phyloP scores from a whole-genome alignment of 352 stramenopile species.

The Globisporangium nagaii region DNA sequence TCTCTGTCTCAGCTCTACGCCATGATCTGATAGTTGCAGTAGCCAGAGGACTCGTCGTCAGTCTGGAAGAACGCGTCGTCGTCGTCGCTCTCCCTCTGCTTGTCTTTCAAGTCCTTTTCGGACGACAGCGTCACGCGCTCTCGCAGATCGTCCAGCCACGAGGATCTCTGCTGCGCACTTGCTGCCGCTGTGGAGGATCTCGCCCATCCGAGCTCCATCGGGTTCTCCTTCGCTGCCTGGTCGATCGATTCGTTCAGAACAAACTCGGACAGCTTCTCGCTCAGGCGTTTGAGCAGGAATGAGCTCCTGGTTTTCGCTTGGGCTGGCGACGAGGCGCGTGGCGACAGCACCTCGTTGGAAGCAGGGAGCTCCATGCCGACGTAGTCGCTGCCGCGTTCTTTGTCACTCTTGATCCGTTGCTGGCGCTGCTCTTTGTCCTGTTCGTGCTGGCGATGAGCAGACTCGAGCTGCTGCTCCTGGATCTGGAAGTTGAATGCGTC shows the following conservation, averaged over 20 bases:
- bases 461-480: not conserved
- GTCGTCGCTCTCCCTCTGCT: conserved; percentile 2
- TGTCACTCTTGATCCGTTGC: not conserved
- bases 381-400: not conserved
- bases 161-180: not conserved
- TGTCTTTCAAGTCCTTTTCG: not conserved
- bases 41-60: conserved; percentile 14
- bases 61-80: conserved; percentile 16
- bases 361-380: not conserved
- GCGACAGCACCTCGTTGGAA: conserved; percentile 9
- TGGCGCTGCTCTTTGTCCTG: not conserved
- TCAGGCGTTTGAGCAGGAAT: conserved; percentile 8
- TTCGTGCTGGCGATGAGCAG: not conserved
- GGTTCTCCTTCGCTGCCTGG: conserved; percentile 4
- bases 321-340: conserved; percentile 3
- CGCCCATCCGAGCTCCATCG: conserved; percentile 21
- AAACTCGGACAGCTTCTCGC: conserved; percentile 21
- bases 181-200: not conserved
- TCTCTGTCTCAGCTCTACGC: not conserved
- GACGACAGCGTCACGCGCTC: not conserved
- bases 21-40: conserved; percentile 24
- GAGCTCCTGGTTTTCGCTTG: not conserved
- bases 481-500: conserved; percentile 36
- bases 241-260: conserved; percentile 18
- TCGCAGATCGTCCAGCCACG: conserved; percentile 4